Evolutionary conservation across 441 rosid species (phyloP).

Genomic region (Pelargonium myrrhifolium): DNA sequence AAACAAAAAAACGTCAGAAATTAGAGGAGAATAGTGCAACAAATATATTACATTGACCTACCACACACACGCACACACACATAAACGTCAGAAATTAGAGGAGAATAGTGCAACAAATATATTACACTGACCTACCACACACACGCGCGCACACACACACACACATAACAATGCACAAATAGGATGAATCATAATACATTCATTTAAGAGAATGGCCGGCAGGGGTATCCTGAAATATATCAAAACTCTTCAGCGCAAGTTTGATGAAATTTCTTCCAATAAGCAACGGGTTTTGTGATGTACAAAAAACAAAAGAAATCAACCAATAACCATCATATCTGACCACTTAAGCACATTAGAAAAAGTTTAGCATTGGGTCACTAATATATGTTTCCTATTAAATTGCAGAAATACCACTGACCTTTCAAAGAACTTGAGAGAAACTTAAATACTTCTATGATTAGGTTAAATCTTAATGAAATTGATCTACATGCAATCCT

Average conservation of each 20-base stretch:
- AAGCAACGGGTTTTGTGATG: neutral
- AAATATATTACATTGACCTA: neutral
- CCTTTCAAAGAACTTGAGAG: neutral
- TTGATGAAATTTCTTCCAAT: neutral
- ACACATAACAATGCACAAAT: neutral
- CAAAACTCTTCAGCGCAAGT: neutral
- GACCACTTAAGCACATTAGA: neutral
- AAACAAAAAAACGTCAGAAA: constrained; percentile 3
- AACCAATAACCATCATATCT: neutral
- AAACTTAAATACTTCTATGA: neutral
- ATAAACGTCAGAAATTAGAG: constrained; percentile 7
- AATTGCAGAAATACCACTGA: neutral
- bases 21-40: neutral
- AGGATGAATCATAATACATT: constrained; percentile 3
- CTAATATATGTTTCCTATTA: neutral
- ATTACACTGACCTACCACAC: neutral
- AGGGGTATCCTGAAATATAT: neutral
- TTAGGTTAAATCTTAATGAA: neutral
- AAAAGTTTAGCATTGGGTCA: neutral
- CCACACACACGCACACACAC: no score
- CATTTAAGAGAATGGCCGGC: neutral
- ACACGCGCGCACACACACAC: no score
- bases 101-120: neutral
- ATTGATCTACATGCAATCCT: neutral
- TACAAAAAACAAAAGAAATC: neutral